Percentiles rank a stretch among this genome's conserved stretches.
phyloP scores from a whole-genome alignment of 495 filamentous ascomycete species.

The Daldinia vernicosa region DNA sequence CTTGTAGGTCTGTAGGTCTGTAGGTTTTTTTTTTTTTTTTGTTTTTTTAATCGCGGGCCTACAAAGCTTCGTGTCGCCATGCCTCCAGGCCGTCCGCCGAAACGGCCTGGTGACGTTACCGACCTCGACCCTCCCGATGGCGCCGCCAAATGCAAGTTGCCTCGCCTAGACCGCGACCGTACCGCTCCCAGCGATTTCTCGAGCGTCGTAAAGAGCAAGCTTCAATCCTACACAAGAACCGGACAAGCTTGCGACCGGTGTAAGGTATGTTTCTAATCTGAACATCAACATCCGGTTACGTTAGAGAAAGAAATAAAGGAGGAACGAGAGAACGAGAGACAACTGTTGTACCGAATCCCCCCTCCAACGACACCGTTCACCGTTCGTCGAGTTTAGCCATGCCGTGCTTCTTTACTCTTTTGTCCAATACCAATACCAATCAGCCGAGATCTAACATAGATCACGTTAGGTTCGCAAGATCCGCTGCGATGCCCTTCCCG shows the following conservation, averaged over 20 bases:
- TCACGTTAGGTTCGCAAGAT: conserved; percentile 77
- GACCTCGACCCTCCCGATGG: conserved; percentile 42
- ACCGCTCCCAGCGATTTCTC: conserved; percentile 68
- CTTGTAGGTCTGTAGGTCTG: neutral
- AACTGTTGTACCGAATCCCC: conserved; percentile 2
- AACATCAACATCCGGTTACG: neutral
- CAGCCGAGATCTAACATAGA: conserved; percentile 29
- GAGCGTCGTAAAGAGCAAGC: conserved; percentile 69
- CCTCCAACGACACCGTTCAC: neutral
- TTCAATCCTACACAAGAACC: conserved; percentile 71
- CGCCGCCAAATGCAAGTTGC: conserved; percentile 55
- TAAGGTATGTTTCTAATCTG: conserved; percentile 66
- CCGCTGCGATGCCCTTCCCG: conserved; percentile 75
- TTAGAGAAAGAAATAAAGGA: neutral
- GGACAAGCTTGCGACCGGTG: conserved; percentile 93
- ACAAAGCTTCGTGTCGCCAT: conserved; percentile 44
- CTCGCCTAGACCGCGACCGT: conserved; percentile 54
- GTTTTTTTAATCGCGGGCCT: conserved; percentile 10
- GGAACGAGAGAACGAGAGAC: conserved; percentile 3
- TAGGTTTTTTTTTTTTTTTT: neutral
- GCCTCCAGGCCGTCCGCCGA: conserved; percentile 50
- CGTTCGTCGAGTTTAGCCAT: conserved; percentile 2
- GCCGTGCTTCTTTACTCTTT: neutral
- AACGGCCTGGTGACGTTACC: conserved; percentile 53
- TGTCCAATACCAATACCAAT: neutral